These are phyloP conservation scores for Hanseniaspora pseudoguilliermondii DNA, from an alignment of 805 yeast genomes.

Conservation along the genomic window DNA sequence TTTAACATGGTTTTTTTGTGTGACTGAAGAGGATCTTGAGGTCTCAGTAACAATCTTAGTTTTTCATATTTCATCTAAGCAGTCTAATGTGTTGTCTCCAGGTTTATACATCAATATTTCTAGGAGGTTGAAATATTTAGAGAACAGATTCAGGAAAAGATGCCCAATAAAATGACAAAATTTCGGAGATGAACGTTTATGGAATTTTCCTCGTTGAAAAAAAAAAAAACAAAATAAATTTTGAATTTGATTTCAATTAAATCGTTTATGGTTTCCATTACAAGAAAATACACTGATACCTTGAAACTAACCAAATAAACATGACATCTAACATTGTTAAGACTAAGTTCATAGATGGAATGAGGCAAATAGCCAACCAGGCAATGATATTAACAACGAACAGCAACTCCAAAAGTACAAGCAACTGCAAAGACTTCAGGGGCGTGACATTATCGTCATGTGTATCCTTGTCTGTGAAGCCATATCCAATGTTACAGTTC, in stretches of 20 bases:
- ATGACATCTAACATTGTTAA: slow-evolving; percentile 12
- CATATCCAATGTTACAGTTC: slow-evolving; percentile 69
- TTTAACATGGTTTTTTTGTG: neutral
- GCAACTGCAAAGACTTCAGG: slow-evolving; percentile 20
- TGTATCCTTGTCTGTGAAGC: slow-evolving; percentile 65
- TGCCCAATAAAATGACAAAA: no score
- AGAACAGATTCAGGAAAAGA: no score
- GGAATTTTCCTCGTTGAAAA: neutral
- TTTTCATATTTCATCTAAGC: neutral
- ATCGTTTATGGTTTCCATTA: no score
- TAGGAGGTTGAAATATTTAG: no score
- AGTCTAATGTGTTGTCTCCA: neutral
- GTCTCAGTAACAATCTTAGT: neutral
- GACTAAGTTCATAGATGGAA: slow-evolving; percentile 28
- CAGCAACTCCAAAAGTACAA: slow-evolving; percentile 20
- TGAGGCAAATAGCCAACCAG: slow-evolving; percentile 38
- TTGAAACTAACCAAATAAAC: neutral
- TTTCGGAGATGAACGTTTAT: neutral
- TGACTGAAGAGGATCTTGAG: neutral
- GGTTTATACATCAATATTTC: neutral
- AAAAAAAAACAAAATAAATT: neutral
- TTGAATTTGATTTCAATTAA: no score
- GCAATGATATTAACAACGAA: slow-evolving; percentile 52
- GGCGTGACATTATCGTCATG: slow-evolving; percentile 85
- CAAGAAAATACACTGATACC: no score